Percentiles rank a stretch among this genome's conserved stretches.
phyloP scores from a whole-genome alignment of 179 eudicot genomes.

The Beta corolliflora region DNA sequence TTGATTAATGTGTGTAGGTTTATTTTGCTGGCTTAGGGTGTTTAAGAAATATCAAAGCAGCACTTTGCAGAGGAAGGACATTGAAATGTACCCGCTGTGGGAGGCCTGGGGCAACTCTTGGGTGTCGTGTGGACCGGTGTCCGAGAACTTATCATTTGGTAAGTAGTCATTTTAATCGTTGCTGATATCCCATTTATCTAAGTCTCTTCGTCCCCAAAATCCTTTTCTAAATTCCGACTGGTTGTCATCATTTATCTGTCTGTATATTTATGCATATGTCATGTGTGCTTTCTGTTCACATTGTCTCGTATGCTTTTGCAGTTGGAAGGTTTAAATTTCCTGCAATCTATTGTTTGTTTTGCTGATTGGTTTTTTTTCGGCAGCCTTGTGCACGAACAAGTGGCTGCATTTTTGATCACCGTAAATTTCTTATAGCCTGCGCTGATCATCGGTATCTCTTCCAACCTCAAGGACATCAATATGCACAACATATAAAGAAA shows the following conservation, averaged over 20 bases:
- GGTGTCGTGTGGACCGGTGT: conserved; percentile 97
- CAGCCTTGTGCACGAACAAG: conserved; percentile 97
- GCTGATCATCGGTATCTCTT: conserved; percentile 86
- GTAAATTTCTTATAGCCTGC: conserved; percentile 97
- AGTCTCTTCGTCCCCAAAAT: neutral
- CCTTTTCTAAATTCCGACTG: neutral
- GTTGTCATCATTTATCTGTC: neutral
- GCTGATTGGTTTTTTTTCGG: conserved; percentile 19
- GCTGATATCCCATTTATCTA: neutral
- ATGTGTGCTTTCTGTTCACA: conserved; percentile 6
- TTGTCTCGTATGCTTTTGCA: conserved; percentile 12
- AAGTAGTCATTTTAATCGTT: conserved; percentile 26
- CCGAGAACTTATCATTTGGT: conserved; percentile 99
- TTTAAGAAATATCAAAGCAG: conserved; percentile 91
- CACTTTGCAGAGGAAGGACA: conserved; percentile 92
- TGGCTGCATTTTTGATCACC: conserved; percentile 91
- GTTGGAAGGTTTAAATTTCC: neutral
- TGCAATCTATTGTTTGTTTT: neutral
- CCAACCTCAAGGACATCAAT: conserved; percentile 78
- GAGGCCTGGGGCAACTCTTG: conserved; percentile 96
- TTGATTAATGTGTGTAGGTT: conserved; percentile 55
- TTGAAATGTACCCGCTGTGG: conserved; percentile 91
- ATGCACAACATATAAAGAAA: conserved; percentile 61
- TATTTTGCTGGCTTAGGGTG: conserved; percentile 97
- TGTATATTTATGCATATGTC: neutral